Evolutionary conservation across 139 green algal genomes (phyloP).

Genomic region (Zygnema cylindricum): DNA sequence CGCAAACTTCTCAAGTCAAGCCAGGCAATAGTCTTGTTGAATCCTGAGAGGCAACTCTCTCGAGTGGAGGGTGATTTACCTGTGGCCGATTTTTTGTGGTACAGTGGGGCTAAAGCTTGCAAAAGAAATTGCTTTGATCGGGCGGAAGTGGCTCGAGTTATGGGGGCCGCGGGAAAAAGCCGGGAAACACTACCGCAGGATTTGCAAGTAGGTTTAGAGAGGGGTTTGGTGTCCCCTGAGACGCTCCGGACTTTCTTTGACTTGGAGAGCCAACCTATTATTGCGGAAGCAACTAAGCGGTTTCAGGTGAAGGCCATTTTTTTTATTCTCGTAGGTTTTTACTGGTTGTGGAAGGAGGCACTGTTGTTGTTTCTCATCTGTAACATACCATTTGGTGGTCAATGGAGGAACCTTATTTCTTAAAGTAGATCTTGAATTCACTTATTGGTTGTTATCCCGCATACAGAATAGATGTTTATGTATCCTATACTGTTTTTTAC

Average conservation of each 20-base stretch:
- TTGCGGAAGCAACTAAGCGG: slow-evolving; percentile 31
- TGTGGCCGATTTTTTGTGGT: slow-evolving; percentile 61
- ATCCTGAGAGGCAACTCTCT: slow-evolving; percentile 50
- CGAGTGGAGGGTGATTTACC: slow-evolving; percentile 46
- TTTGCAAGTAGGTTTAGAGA: slow-evolving; percentile 51
- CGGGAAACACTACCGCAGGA: slow-evolving; percentile 51
- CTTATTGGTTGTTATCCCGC: no score
- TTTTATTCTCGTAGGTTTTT: no score
- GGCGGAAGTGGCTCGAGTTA: slow-evolving; percentile 57
- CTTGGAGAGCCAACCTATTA: slow-evolving; percentile 41
- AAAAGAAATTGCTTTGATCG: slow-evolving; percentile 62
- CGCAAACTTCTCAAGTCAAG: slow-evolving; percentile 42
- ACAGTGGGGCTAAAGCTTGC: slow-evolving; percentile 47
- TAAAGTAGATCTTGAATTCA: no score
- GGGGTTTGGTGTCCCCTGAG: slow-evolving; percentile 52
- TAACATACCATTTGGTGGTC: no score
- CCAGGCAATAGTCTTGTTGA: slow-evolving; percentile 57
- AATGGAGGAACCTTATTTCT: no score
- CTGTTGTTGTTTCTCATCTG: no score
- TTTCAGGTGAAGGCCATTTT: slow-evolving; percentile 45
- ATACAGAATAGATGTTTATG: no score
- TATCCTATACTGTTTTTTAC: no score
- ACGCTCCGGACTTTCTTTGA: slow-evolving; percentile 51
- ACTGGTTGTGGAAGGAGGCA: no score
- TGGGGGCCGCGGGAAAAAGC: slow-evolving; percentile 45